phyloP scores from a whole-genome alignment of 495 filamentous ascomycete species.

The Aspergillus nanangensis region DNA sequence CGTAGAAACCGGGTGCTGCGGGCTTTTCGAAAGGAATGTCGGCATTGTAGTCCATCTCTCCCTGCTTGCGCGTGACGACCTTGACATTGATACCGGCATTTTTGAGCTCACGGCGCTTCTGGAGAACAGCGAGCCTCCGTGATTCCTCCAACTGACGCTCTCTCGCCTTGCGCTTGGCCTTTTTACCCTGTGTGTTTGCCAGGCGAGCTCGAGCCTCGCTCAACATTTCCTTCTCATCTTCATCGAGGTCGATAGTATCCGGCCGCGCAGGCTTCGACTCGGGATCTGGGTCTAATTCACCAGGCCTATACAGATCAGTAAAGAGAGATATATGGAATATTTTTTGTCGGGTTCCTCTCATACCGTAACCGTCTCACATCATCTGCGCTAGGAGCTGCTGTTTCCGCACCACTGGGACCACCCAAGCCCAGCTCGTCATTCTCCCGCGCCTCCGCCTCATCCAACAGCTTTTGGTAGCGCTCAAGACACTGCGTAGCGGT shows the following conservation, averaged over 20 bases:
- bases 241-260: slow-evolving; percentile 95
- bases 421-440: slow-evolving; percentile 77
- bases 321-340: background rate
- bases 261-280: slow-evolving; percentile 96
- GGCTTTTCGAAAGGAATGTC: slow-evolving; percentile 97
- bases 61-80: slow-evolving; percentile 84
- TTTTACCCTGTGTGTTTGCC: slow-evolving; percentile 97
- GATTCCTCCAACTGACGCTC: slow-evolving; percentile 96
- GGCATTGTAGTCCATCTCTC: slow-evolving; percentile 99
- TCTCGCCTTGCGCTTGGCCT: slow-evolving; percentile 95
- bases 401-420: slow-evolving; percentile 87
- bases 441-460: slow-evolving; percentile 92
- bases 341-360: slow-evolving; percentile 4
- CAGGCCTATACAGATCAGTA: slow-evolving; percentile 53
- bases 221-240: slow-evolving; percentile 99
- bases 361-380: slow-evolving; percentile 81
- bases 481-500: slow-evolving; percentile 97
- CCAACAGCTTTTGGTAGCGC: slow-evolving; percentile 91
- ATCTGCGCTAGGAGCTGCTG: slow-evolving; percentile 83
- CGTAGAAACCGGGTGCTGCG: slow-evolving; percentile 86
- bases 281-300: slow-evolving; percentile 92
- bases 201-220: slow-evolving; percentile 94
- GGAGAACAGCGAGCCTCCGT: slow-evolving; percentile 77
- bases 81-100: slow-evolving; percentile 98
- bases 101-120: slow-evolving; percentile 95